These are phyloP conservation scores for Primulina tabacum DNA, from an alignment of 257 asterid species.

Conservation along the genomic window DNA sequence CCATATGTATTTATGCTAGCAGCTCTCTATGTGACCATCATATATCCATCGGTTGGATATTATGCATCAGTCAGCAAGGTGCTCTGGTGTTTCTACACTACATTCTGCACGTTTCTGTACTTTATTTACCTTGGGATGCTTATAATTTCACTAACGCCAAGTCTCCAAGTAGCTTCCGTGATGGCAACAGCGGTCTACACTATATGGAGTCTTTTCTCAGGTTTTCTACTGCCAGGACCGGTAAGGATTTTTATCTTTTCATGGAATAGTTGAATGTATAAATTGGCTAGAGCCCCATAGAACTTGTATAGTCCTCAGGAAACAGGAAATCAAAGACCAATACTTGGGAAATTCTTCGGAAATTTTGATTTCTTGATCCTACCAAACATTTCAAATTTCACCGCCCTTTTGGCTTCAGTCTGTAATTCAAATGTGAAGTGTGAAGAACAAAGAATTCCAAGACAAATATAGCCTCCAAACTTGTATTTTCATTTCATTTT, in stretches of 20 bases:
- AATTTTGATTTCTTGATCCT: neutral
- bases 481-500: too few relatives aligned
- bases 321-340: too few relatives aligned
- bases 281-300: too few relatives aligned
- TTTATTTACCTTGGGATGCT: slow-evolving; percentile 34
- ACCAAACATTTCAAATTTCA: neutral
- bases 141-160: slow-evolving; percentile 32
- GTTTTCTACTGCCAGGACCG: slow-evolving; percentile 10
- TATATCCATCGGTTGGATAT: slow-evolving; percentile 37
- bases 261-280: neutral
- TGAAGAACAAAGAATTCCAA: too few relatives aligned
- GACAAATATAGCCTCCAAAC: too few relatives aligned
- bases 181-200: neutral
- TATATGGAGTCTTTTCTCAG: slow-evolving; percentile 8
- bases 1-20: slow-evolving; percentile 28
- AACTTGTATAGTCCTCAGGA: too few relatives aligned
- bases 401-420: neutral
- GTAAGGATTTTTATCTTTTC: slow-evolving; percentile 1
- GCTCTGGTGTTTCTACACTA: slow-evolving; percentile 31
- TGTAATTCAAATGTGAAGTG: neutral
- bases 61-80: slow-evolving; percentile 28
- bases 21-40: slow-evolving; percentile 20
- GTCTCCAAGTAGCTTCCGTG: slow-evolving; percentile 27
- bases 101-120: slow-evolving; percentile 31
- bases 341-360: neutral